Conservation (phyloP, 1,284 basidiomycete species). For the Ceratobasidium sp. region DNA sequence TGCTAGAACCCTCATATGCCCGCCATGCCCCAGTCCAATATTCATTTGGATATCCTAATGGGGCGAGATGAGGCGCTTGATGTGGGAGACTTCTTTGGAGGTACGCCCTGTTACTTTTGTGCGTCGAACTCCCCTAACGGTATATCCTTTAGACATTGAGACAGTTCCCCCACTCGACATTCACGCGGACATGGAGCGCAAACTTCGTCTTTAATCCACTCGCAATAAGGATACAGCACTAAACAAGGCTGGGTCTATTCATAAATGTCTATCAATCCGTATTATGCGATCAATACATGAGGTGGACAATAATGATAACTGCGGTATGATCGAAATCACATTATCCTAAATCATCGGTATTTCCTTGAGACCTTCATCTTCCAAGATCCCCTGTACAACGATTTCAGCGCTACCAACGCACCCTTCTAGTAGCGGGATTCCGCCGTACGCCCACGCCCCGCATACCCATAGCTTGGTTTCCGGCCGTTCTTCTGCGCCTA, state of each 20-base stretch:
- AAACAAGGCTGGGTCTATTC: not conserved
- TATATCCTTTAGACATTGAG: slow-evolving; percentile 63
- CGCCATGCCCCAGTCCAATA: slow-evolving; percentile 72
- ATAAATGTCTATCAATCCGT: not conserved
- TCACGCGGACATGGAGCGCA: slow-evolving; percentile 79
- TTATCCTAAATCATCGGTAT: slow-evolving; percentile 1
- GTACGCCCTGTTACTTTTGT: slow-evolving; percentile 59
- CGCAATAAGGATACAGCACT: slow-evolving; percentile 46
- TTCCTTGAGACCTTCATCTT: slow-evolving; percentile 32
- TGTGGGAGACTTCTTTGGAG: slow-evolving; percentile 75
- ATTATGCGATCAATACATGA: not conserved
- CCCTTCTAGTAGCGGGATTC: slow-evolving; percentile 72
- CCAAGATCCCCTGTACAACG: slow-evolving; percentile 57
- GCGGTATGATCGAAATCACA: slow-evolving; percentile 14
- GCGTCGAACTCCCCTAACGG: slow-evolving; percentile 38
- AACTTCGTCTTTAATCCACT: slow-evolving; percentile 62
- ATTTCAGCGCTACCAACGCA: slow-evolving; percentile 70
- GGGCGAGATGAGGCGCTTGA: slow-evolving; percentile 87
- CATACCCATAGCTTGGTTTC: slow-evolving; percentile 67
- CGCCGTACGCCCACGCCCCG: slow-evolving; percentile 66
- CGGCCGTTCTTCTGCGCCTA: slow-evolving; percentile 48
- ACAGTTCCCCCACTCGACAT: slow-evolving; percentile 65
- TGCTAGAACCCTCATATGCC: slow-evolving; percentile 71
- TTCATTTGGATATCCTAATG: slow-evolving; percentile 91
- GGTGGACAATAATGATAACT: slow-evolving; percentile 33